Evolutionary conservation across 345 rosid species (phyloP), one percentile per base, ranked within the genome.

Genomic region (Pugionium dolabratum): DNA sequence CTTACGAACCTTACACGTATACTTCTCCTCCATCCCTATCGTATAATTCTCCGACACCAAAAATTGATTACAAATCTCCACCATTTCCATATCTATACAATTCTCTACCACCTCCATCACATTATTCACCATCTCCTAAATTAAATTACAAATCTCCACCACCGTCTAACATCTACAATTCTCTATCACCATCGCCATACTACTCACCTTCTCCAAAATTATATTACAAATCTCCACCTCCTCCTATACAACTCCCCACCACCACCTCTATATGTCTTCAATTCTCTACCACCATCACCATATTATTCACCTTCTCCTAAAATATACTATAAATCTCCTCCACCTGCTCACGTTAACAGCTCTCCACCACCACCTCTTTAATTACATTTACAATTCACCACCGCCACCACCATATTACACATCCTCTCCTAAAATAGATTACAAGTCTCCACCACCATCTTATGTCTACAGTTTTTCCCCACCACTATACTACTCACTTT

Each of bases 1-100:
- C 73, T n/a, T 69, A 69, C 8, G 66, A 68, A 4, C 58, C 72
- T 1, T 68, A 48, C 42, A 58, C 50, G 7, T 68, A 68, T 49
- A 69, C 59, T 26, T 50, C 66, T 10, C 66, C 66, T 9, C 70
- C 62, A 43, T 54, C 62, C 18, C 18, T 0, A 18, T 18, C 18
- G 0, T 18, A 27, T 54, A 62, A 0, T 4, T 30, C 18, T 18
- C 18, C 18, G 18, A 1, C 18, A 18, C 18, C 18, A 18, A 18
- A 42, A 5, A 25, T n/a, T 0, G 46, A 42, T 7, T 9, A 42
- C 46, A n/a, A 42, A 3, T 42, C 46, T 4, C 18, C 54, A 3
- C 54, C 54, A 9, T 35, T 35, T 0, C 54, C 35, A 0, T 28
- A 29, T 3, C 35, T 39, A 0, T 56, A 26, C 46, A 58, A 0